These are phyloP conservation scores for Ceratocystis cubensis DNA, from an alignment of 2,329 filamentous ascomycete species.

Conservation along the genomic window DNA sequence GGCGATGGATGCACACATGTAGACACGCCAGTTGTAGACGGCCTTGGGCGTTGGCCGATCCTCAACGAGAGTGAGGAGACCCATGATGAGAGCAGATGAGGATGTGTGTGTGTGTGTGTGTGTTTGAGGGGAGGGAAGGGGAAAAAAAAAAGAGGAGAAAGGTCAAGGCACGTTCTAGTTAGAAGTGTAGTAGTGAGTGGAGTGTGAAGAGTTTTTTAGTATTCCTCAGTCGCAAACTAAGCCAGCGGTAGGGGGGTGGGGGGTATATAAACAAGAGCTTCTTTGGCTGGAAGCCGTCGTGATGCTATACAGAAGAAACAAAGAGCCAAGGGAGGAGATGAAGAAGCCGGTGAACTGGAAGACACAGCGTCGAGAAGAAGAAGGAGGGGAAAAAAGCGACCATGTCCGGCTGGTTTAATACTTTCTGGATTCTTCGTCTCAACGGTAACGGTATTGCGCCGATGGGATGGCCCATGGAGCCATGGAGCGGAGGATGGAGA, in stretches of 20 bases:
- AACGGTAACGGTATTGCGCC: conserved; percentile 1
- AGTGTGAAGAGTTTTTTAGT: conserved; percentile 6
- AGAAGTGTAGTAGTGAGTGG: not conserved
- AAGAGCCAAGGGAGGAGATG: no score
- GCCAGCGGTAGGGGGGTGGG: not conserved
- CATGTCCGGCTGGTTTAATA: not conserved
- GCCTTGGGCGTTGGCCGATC: conserved; percentile 44
- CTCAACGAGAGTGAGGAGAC: conserved; percentile 40
- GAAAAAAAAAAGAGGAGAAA: not conserved
- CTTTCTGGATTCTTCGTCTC: not conserved
- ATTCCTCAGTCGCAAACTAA: not conserved
- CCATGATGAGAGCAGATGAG: conserved; percentile 27
- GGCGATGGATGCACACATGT: conserved; percentile 40
- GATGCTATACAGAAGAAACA: no score
- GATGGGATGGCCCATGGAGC: not conserved
- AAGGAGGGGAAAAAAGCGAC: not conserved
- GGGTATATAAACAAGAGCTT: not conserved
- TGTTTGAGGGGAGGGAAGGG: not conserved
- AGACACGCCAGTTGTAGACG: conserved; percentile 51
- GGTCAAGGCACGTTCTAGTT: not conserved
- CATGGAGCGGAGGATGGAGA: conserved; percentile 6
- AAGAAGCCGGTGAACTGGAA: not conserved
- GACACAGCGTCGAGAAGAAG: not conserved
- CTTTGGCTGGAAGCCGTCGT: not conserved
- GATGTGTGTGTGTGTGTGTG: no score